Conservation (phyloP, 352 stramenopile species). For the Phytophthora hybrid region DNA sequence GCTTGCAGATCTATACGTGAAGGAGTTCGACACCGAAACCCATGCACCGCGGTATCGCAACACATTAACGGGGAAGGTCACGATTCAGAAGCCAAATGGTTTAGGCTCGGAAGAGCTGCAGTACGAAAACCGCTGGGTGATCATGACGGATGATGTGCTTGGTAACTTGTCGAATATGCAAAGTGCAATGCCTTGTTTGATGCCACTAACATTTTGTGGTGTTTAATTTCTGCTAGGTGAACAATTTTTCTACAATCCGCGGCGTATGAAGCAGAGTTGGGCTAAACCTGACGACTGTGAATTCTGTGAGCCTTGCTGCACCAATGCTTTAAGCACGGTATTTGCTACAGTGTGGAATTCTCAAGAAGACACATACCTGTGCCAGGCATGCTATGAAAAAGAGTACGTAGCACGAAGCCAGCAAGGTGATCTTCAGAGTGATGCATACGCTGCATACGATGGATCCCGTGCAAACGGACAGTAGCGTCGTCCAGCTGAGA, state of each 20-base stretch:
- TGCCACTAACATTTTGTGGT: conserved; percentile 21
- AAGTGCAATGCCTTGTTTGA: conserved; percentile 8
- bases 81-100: conserved; percentile 57
- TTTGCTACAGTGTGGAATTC: conserved; percentile 70
- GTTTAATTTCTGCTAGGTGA: conserved; percentile 44
- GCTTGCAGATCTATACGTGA: conserved; percentile 60
- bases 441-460: conserved; percentile 57
- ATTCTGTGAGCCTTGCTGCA: conserved; percentile 47
- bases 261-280: conserved; percentile 65
- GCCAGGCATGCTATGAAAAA: conserved; percentile 48
- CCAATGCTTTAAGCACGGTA: conserved; percentile 6
- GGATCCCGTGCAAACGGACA: conserved; percentile 51
- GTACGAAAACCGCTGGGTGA: conserved; percentile 66
- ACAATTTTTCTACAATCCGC: conserved; percentile 77
- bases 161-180: conserved; percentile 33
- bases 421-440: conserved; percentile 17
- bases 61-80: conserved; percentile 46
- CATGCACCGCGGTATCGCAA: conserved; percentile 64
- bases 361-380: conserved; percentile 55
- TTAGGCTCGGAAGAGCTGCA: conserved; percentile 67
- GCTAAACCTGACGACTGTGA: conserved; percentile 59
- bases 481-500: conserved; percentile 10
- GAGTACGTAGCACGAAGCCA: conserved; percentile 33
- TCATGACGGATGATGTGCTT: conserved; percentile 56
- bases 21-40: conserved; percentile 59